Evolutionary conservation across 2,329 filamentous ascomycete genomes (phyloP).

Genomic region (Trichoderma pleuroti): DNA sequence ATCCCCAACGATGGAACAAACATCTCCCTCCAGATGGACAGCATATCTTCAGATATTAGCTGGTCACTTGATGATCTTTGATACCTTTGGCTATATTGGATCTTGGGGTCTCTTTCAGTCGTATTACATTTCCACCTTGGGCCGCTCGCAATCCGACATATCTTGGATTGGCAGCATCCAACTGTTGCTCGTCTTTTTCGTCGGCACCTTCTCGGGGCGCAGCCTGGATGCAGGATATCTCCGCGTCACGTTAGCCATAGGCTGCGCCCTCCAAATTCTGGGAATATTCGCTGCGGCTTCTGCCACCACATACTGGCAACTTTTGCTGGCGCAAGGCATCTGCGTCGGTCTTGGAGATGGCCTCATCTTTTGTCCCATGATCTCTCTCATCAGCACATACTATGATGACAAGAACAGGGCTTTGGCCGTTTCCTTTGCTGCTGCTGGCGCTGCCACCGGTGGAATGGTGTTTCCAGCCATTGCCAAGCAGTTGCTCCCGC

Average conservation of each 20-base stretch:
- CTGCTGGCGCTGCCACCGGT: constrained; percentile 57
- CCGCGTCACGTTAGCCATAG: constrained; percentile 39
- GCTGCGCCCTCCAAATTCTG: constrained; percentile 41
- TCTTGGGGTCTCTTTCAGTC: constrained; percentile 56
- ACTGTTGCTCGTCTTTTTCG: constrained; percentile 53
- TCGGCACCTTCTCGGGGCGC: constrained; percentile 51
- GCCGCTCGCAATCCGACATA: constrained; percentile 44
- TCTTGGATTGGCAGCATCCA: constrained; percentile 55
- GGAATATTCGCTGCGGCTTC: constrained; percentile 38
- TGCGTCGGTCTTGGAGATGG: constrained; percentile 58
- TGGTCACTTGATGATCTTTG: constrained; percentile 19
- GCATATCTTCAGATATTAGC: background rate
- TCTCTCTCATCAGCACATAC: constrained; percentile 65
- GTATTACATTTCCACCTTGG: constrained; percentile 45
- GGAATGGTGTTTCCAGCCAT: constrained; percentile 54
- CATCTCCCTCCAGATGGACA: background rate
- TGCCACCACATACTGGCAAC: constrained; percentile 54
- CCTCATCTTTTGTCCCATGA: constrained; percentile 59
- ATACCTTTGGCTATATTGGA: constrained; percentile 46
- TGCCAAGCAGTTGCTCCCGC: constrained; percentile 29
- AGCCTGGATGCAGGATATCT: constrained; percentile 54
- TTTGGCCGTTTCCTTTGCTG: constrained; percentile 59
- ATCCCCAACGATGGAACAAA: background rate
- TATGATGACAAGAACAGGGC: constrained; percentile 52
- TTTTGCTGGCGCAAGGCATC: constrained; percentile 56